A percentile compares a stretch with the other conserved stretches of the same genome.
phyloP scores from a whole-genome alignment of 2,329 filamentous ascomycete species.

The Xylariales sp. region DNA sequence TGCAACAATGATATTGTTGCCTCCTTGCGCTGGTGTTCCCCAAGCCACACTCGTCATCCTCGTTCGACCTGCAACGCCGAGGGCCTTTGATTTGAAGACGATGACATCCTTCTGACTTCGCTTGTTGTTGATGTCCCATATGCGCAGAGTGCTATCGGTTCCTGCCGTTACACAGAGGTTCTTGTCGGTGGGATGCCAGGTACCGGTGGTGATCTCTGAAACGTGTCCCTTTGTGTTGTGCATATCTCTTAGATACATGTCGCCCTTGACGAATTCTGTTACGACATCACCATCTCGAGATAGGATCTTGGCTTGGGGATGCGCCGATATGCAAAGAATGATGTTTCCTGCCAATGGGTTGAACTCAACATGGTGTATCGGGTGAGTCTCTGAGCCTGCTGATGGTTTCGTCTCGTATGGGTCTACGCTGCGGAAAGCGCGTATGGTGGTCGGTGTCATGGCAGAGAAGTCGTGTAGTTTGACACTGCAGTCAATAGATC shows the following conservation, averaged over 20 bases:
- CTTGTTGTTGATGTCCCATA: constrained; percentile 95
- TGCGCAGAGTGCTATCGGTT: constrained; percentile 89
- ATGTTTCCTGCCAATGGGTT: constrained; percentile 74
- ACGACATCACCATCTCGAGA: constrained; percentile 82
- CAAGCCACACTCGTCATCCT: constrained; percentile 92
- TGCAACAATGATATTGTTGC: constrained; percentile 71
- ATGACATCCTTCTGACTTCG: constrained; percentile 88
- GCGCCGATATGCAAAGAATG: constrained; percentile 82
- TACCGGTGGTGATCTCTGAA: constrained; percentile 81
- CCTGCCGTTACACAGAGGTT: constrained; percentile 87
- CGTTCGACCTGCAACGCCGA: constrained; percentile 82
- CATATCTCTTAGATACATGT: constrained; percentile 98
- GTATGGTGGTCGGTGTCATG: constrained; percentile 90
- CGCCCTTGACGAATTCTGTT: constrained; percentile 90
- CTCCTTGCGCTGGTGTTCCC: constrained; percentile 72
- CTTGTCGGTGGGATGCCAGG: constrained; percentile 84
- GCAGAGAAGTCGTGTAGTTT: constrained; percentile 94
- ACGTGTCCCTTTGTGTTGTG: constrained; percentile 96
- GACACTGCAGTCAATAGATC: constrained; percentile 82
- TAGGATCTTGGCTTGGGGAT: constrained; percentile 85
- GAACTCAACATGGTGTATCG: constrained; percentile 82
- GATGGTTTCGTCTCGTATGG: constrained; percentile 72
- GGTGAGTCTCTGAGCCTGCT: constrained; percentile 73
- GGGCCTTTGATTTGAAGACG: constrained; percentile 89
- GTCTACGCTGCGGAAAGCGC: constrained; percentile 89